Percentiles rank a stretch among this genome's conserved stretches.
Evolutionary conservation across 1,284 basidiomycete genomes (phyloP).

Genomic region (Gomphus bonarii): DNA sequence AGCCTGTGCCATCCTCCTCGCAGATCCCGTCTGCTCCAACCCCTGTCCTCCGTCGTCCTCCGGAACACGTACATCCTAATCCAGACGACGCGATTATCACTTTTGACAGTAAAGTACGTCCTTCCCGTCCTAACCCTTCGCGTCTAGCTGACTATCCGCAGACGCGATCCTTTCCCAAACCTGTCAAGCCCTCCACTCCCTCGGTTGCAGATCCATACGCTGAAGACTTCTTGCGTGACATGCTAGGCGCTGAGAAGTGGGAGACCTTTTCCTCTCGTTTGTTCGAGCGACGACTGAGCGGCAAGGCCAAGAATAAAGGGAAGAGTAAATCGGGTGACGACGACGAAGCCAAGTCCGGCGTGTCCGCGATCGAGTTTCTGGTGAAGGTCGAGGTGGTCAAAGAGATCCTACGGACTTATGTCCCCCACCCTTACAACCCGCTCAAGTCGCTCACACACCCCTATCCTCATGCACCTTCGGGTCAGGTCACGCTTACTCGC

Average conservation of each 20-base stretch:
- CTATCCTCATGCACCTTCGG: slow-evolving; percentile 28
- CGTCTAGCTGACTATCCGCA: neutral
- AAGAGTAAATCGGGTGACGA: slow-evolving; percentile 18
- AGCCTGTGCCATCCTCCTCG: neutral
- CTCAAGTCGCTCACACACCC: slow-evolving; percentile 35
- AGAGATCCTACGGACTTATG: slow-evolving; percentile 34
- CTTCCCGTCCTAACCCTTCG: neutral
- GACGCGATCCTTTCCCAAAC: slow-evolving; percentile 6
- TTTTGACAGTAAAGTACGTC: slow-evolving; percentile 6
- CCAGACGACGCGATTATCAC: slow-evolving; percentile 7
- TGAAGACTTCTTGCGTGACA: slow-evolving; percentile 32
- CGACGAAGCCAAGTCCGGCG: slow-evolving; percentile 22
- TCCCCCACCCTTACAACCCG: slow-evolving; percentile 43
- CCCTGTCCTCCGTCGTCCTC: neutral
- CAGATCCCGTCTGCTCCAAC: neutral
- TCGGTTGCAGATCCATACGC: slow-evolving; percentile 34
- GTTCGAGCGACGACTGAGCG: slow-evolving; percentile 34
- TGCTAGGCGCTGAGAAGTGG: slow-evolving; percentile 34
- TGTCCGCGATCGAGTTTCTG: slow-evolving; percentile 39
- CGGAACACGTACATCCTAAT: slow-evolving; percentile 3
- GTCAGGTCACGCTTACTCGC: slow-evolving; percentile 35
- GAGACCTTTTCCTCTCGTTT: slow-evolving; percentile 35
- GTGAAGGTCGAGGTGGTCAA: slow-evolving; percentile 43
- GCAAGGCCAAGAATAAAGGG: slow-evolving; percentile 22
- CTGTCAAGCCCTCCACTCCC: slow-evolving; percentile 6